A percentile compares a stretch with the other conserved stretches of the same genome.
These are phyloP conservation scores for Paraphoma sp. DNA, from an alignment of 2,329 filamentous ascomycete genomes.

Conservation along the genomic window DNA sequence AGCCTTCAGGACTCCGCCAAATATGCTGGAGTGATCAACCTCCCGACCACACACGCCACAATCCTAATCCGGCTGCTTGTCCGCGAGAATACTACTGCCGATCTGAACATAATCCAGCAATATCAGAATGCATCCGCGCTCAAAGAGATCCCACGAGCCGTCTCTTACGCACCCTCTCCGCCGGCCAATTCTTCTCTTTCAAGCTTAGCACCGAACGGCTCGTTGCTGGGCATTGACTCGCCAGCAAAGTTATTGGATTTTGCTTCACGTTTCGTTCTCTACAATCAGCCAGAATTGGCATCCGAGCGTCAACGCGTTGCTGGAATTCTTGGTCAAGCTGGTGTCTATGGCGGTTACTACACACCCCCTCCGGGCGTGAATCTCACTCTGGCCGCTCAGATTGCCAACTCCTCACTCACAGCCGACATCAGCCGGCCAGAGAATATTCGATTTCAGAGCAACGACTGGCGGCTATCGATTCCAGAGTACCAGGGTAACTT, in stretches of 20 bases:
- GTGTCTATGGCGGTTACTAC: not conserved
- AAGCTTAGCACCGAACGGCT: too few relatives aligned
- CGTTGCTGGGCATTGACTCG: not conserved
- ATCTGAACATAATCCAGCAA: too few relatives aligned
- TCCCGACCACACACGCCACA: too few relatives aligned
- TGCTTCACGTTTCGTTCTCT: not conserved
- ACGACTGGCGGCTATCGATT: constrained; percentile 3
- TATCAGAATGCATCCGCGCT: too few relatives aligned
- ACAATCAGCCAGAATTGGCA: not conserved
- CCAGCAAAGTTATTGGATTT: not conserved
- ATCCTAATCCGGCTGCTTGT: too few relatives aligned
- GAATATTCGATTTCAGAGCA: constrained; percentile 2
- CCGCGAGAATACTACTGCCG: too few relatives aligned
- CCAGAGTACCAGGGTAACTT: constrained; percentile 2
- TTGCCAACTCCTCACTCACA: constrained; percentile 1
- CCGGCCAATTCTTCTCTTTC: too few relatives aligned
- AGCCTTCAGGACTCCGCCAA: too few relatives aligned
- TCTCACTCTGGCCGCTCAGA: not conserved
- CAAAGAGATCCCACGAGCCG: too few relatives aligned
- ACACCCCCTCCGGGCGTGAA: constrained; percentile 1
- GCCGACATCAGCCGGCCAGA: not conserved
- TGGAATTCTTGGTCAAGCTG: not conserved
- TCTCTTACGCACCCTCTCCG: too few relatives aligned
- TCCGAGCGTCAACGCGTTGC: not conserved
- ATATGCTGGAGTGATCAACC: too few relatives aligned